Evolutionary conservation across 208 protist genomes (phyloP).

Genomic region (Strigomonas oncopelti): DNA sequence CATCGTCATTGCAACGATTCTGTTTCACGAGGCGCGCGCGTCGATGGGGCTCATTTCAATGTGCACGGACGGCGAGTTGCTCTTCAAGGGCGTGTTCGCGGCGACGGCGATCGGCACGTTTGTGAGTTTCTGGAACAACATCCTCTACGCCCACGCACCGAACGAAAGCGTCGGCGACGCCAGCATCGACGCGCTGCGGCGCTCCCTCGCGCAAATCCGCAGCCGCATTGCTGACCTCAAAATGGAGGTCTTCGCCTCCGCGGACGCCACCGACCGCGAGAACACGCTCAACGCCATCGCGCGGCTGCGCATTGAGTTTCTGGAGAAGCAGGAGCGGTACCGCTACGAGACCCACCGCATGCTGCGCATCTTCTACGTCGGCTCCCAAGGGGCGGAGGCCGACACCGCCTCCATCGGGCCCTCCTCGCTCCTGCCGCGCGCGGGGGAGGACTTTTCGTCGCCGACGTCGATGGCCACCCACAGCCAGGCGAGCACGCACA

Average conservation of each 20-base stretch:
- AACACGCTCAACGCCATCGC: constrained; percentile 64
- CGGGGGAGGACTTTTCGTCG: not conserved
- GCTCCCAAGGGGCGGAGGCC: constrained; percentile 11
- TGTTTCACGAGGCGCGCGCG: constrained; percentile 37
- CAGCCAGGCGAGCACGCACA: constrained; percentile 23
- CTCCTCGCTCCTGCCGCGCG: constrained; percentile 7
- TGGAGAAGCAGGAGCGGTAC: constrained; percentile 73
- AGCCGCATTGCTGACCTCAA: constrained; percentile 62
- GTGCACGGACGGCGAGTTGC: constrained; percentile 45
- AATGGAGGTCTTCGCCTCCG: constrained; percentile 44
- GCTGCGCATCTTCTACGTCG: constrained; percentile 40
- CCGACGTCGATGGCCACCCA: constrained; percentile 14
- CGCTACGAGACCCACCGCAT: constrained; percentile 48
- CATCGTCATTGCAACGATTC: constrained; percentile 26
- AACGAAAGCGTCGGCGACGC: constrained; percentile 43
- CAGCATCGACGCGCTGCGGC: constrained; percentile 51
- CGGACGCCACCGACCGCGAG: constrained; percentile 42
- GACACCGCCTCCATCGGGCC: constrained; percentile 1
- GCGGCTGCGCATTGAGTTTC: constrained; percentile 64
- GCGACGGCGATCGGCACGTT: constrained; percentile 28
- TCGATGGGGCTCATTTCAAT: constrained; percentile 34
- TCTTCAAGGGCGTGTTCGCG: constrained; percentile 39
- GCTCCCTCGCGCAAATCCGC: constrained; percentile 57
- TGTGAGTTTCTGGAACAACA: constrained; percentile 52
- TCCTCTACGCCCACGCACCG: constrained; percentile 35